Evolutionary conservation across 176 grass and related monocot genomes (phyloP).

Genomic region (Triticum urartu): DNA sequence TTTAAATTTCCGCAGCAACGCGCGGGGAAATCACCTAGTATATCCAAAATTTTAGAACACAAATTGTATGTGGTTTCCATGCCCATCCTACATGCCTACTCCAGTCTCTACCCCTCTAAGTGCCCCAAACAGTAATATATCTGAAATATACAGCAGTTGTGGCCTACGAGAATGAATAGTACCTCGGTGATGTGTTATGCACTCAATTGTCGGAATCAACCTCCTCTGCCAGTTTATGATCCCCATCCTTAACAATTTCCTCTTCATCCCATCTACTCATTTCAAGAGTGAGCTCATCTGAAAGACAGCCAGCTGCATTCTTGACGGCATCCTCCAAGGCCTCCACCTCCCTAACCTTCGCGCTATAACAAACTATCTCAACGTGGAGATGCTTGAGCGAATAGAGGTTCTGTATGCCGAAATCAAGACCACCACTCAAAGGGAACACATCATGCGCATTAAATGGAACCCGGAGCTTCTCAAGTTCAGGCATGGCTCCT

Average conservation of each 20-base stretch:
- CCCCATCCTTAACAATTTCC: slow-evolving; percentile 1
- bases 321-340: slow-evolving; percentile 1
- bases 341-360: background rate
- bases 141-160: background rate
- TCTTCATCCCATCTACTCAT: slow-evolving; percentile 28
- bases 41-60: background rate
- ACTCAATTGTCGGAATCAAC: background rate
- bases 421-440: background rate
- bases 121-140: background rate
- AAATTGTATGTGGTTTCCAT: background rate
- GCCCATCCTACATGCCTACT: background rate
- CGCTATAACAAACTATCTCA: background rate
- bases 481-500: slow-evolving; percentile 12
- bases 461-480: slow-evolving; percentile 11
- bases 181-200: background rate
- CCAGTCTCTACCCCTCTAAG: background rate
- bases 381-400: slow-evolving; percentile 14
- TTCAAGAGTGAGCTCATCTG: slow-evolving; percentile 4
- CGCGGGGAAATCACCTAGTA: too few species aligned
- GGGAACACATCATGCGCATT: background rate
- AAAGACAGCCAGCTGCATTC: background rate
- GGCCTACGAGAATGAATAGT: background rate
- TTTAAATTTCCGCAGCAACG: too few species aligned
- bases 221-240: slow-evolving; percentile 12
- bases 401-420: background rate